phyloP scores from a whole-genome alignment of 2,329 filamentous ascomycete species.

The Daldinia sp. region DNA sequence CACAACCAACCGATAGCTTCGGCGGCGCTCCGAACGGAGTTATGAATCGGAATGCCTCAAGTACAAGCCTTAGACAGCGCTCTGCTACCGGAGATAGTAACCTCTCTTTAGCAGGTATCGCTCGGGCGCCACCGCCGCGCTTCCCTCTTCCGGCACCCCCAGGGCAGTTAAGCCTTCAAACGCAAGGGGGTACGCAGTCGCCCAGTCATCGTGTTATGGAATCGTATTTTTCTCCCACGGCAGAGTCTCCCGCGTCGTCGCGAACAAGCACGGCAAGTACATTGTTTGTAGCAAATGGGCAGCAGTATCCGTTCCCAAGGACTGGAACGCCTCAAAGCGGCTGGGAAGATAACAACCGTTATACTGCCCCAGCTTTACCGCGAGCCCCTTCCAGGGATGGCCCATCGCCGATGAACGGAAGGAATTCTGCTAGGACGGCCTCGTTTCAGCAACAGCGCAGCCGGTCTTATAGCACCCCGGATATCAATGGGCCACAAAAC shows the following conservation, averaged over 20 bases:
- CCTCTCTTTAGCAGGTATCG: slow-evolving; percentile 64
- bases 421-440: slow-evolving; percentile 73
- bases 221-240: slow-evolving; percentile 92
- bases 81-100: slow-evolving; percentile 78
- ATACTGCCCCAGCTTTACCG: slow-evolving; percentile 87
- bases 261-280: slow-evolving; percentile 78
- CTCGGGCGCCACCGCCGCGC: slow-evolving; percentile 70
- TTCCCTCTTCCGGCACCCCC: slow-evolving; percentile 72
- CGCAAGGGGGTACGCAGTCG: slow-evolving; percentile 60
- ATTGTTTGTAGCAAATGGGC: slow-evolving; percentile 66
- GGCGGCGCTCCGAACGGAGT: slow-evolving; percentile 48
- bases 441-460: slow-evolving; percentile 80
- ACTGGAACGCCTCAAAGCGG: slow-evolving; percentile 72
- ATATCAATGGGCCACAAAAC: slow-evolving; percentile 78
- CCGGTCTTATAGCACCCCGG: slow-evolving; percentile 93
- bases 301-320: slow-evolving; percentile 75
- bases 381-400: slow-evolving; percentile 83
- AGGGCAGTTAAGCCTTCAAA: slow-evolving; percentile 73
- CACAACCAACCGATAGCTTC: slow-evolving; percentile 49
- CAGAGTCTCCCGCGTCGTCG: slow-evolving; percentile 79
- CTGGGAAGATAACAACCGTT: slow-evolving; percentile 79
- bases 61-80: slow-evolving; percentile 75
- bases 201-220: slow-evolving; percentile 71
- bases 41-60: slow-evolving; percentile 75
- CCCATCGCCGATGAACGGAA: slow-evolving; percentile 67